phyloP scores from a whole-genome alignment of 225 moss, liverwort and hornwort species.

The Pseudisothecium myosuroides region DNA sequence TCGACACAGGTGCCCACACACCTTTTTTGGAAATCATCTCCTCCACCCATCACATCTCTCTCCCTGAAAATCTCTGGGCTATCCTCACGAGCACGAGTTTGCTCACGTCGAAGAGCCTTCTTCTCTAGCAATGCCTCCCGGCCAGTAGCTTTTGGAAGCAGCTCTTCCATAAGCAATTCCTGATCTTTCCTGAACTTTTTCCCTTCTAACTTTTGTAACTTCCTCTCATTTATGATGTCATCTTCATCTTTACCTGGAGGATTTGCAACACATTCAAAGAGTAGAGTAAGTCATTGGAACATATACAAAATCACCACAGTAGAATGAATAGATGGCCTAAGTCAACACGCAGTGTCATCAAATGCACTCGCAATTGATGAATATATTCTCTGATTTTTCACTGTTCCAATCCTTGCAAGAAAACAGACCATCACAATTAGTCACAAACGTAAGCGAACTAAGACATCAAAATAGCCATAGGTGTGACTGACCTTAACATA shows the following conservation, averaged over 20 bases:
- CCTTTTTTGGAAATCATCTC: conserved; percentile 79
- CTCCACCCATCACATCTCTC: conserved; percentile 88
- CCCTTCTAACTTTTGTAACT: conserved; percentile 34
- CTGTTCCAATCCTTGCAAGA: background rate
- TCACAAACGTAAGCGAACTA: background rate
- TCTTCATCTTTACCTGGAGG: conserved; percentile 47
- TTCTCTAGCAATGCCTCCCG: conserved; percentile 68
- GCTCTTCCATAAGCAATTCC: conserved; percentile 55
- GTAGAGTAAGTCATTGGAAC: background rate
- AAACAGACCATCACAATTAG: background rate
- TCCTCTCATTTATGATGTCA: conserved; percentile 37
- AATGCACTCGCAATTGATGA: background rate
- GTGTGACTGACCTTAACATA: background rate
- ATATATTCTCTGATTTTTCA: background rate
- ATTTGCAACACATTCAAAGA: background rate
- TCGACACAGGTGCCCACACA: background rate
- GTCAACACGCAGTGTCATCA: background rate
- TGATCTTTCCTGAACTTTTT: conserved; percentile 63
- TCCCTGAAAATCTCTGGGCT: conserved; percentile 73
- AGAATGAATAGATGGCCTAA: background rate
- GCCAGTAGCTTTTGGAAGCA: conserved; percentile 78
- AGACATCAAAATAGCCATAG: background rate
- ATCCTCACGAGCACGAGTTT: conserved; percentile 65
- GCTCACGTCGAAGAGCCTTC: conserved; percentile 73
- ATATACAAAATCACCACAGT: background rate